phyloP scores from a whole-genome alignment of 768 basidiomycete genomes.

The Serpula lacrymans region DNA sequence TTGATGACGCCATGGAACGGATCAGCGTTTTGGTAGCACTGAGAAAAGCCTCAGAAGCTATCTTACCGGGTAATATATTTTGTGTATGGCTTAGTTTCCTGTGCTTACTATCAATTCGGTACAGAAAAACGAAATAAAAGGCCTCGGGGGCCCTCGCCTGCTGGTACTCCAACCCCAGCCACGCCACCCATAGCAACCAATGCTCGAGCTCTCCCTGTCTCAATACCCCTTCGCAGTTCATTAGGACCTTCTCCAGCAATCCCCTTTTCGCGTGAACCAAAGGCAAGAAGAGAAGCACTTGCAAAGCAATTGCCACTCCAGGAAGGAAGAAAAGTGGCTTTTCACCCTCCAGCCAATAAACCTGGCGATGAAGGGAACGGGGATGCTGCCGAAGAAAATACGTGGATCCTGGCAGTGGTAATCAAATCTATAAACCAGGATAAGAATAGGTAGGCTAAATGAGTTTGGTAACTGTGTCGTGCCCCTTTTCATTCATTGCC shows the following conservation, averaged over 20 bases:
- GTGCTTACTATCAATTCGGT: not conserved
- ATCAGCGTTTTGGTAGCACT: constrained; percentile 69
- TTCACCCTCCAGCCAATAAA: constrained; percentile 65
- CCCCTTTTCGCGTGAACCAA: constrained; percentile 63
- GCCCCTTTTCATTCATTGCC: not conserved
- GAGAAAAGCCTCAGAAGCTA: constrained; percentile 63
- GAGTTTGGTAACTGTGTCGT: not conserved
- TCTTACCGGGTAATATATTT: constrained; percentile 46
- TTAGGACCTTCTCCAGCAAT: constrained; percentile 50
- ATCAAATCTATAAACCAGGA: constrained; percentile 68
- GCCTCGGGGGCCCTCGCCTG: constrained; percentile 66
- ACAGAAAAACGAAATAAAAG: constrained; percentile 78
- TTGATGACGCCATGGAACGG: constrained; percentile 69
- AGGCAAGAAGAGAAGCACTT: constrained; percentile 60
- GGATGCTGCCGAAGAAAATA: constrained; percentile 45
- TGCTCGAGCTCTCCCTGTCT: constrained; percentile 13
- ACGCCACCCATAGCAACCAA: constrained; percentile 21
- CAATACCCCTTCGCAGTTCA: constrained; percentile 39
- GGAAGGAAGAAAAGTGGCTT: constrained; percentile 76
- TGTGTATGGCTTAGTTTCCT: constrained; percentile 6
- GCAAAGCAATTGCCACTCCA: constrained; percentile 64
- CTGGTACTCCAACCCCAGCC: constrained; percentile 47
- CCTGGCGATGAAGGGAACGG: constrained; percentile 44
- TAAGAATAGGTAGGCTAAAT: constrained; percentile 55
- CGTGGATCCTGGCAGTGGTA: constrained; percentile 80